Conservation (phyloP, 257 asterid species). For the Sherardia arvensis region DNA sequence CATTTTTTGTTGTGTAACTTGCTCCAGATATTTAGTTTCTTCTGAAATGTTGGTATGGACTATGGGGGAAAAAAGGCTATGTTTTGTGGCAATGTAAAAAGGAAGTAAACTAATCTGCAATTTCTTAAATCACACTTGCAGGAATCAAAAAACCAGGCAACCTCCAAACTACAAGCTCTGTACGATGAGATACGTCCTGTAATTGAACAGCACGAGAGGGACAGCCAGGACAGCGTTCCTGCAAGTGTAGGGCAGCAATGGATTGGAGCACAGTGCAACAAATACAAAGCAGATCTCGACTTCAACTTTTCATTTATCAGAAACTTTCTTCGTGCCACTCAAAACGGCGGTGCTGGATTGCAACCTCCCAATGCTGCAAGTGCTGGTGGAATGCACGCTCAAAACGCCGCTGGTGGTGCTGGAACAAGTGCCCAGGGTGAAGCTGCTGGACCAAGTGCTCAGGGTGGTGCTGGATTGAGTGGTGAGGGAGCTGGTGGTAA, state of each 20-base stretch:
- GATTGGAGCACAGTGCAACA: conserved; percentile 74
- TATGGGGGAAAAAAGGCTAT: neutral
- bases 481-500: neutral
- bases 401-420: neutral
- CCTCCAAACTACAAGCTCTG: conserved; percentile 44
- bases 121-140: conserved; percentile 16
- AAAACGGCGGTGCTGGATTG: conserved; percentile 8
- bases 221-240: conserved; percentile 75
- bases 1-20: neutral
- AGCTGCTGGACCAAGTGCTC: neutral
- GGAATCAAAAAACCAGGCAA: conserved; percentile 57
- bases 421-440: neutral
- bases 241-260: conserved; percentile 71
- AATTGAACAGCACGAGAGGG: conserved; percentile 78
- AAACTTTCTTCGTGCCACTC: conserved; percentile 49
- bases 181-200: conserved; percentile 88
- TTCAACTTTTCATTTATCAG: conserved; percentile 54
- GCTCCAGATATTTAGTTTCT: neutral
- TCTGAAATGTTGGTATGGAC: neutral
- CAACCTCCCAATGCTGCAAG: neutral
- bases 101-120: neutral
- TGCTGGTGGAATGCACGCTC: neutral
- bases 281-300: conserved; percentile 63
- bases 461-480: neutral
- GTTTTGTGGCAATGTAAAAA: neutral